Evolutionary conservation across 2,329 filamentous ascomycete species (phyloP).

Genomic region (Ophiostoma sp.): DNA sequence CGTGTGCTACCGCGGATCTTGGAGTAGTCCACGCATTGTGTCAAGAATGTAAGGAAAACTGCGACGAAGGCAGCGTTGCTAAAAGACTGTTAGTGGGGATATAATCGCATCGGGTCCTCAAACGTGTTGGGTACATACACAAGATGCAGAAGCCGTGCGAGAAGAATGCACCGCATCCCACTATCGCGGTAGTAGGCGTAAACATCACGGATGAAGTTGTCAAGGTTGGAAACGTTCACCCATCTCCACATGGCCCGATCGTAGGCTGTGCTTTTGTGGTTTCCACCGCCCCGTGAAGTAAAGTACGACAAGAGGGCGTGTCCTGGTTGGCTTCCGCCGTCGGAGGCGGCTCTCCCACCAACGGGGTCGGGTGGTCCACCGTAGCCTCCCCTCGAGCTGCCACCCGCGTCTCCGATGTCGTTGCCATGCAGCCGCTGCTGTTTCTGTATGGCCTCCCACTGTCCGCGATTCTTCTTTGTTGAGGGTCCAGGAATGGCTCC

Average conservation of each 20-base stretch:
- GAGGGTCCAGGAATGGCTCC: conserved; percentile 45
- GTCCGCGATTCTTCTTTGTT: conserved; percentile 47
- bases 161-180: conserved; percentile 80
- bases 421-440: conserved; percentile 53
- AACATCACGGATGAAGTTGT: conserved; percentile 80
- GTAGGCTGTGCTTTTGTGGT: conserved; percentile 45
- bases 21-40: conserved; percentile 81
- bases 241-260: conserved; percentile 89
- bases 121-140: conserved; percentile 53
- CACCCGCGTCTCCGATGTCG: conserved; percentile 36
- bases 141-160: conserved; percentile 70
- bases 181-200: conserved; percentile 84
- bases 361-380: conserved; percentile 32
- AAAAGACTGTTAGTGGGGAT: neutral
- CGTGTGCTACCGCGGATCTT: conserved; percentile 66
- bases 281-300: conserved; percentile 6
- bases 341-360: neutral
- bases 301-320: conserved; percentile 30
- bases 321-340: conserved; percentile 11
- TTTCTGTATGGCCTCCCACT: conserved; percentile 56
- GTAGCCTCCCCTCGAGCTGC: conserved; percentile 32
- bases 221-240: conserved; percentile 87
- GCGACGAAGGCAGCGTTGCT: conserved; percentile 82
- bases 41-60: conserved; percentile 77
- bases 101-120: neutral